Conservation (phyloP, 441 rosid genomes). For the Biscutella laevigata region DNA sequence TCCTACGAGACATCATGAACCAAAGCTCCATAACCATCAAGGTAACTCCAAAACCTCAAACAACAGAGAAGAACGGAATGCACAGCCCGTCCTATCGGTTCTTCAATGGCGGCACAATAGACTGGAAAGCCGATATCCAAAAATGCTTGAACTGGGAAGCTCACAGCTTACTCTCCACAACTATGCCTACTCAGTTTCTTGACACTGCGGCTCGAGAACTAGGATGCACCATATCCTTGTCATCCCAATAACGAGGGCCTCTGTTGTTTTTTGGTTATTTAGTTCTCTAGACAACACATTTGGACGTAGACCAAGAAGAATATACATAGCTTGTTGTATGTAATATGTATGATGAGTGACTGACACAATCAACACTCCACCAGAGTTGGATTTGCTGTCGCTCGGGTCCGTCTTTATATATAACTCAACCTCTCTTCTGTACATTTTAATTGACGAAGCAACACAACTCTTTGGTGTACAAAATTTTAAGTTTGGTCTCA, state of each 20-base stretch:
- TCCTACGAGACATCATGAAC: conserved; percentile 65
- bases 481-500: too few species aligned
- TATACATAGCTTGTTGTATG: conserved; percentile 14
- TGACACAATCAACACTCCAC: conserved; percentile 9
- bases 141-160: conserved; percentile 96
- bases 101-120: conserved; percentile 40
- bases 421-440: conserved; percentile 13
- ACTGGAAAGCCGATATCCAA: conserved; percentile 79
- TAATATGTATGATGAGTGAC: conserved; percentile 18
- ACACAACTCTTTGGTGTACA: neutral
- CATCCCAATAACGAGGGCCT: conserved; percentile 23
- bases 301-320: conserved; percentile 17
- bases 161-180: conserved; percentile 61
- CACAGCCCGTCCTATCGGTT: conserved; percentile 43
- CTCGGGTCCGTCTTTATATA: conserved; percentile 8
- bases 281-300: conserved; percentile 17
- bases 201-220: conserved; percentile 70
- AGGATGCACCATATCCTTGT: conserved; percentile 55
- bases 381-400: conserved; percentile 15
- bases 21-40: conserved; percentile 35
- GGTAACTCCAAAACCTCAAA: conserved; percentile 31
- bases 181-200: conserved; percentile 62
- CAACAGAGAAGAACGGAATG: conserved; percentile 44
- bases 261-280: conserved; percentile 15
- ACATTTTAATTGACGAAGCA: conserved; percentile 15